phyloP scores from a whole-genome alignment of 2,329 filamentous ascomycete species.

The Ascochyta pisi region DNA sequence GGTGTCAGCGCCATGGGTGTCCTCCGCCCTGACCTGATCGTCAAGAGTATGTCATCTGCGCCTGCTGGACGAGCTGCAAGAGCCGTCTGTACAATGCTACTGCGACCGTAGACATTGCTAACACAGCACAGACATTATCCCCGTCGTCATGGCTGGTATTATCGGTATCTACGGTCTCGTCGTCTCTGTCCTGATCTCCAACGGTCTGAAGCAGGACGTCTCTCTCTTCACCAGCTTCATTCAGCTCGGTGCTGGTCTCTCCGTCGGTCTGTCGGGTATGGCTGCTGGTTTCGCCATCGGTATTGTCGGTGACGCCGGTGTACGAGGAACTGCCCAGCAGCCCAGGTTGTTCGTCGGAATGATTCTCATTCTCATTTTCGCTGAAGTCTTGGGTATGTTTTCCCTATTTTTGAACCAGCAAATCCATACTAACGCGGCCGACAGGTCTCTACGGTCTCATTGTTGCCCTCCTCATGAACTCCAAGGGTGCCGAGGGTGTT shows the following conservation, averaged over 20 bases:
- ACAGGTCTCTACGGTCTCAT: constrained; percentile 98
- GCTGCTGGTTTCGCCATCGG: constrained; percentile 82
- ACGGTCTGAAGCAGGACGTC: constrained; percentile 56
- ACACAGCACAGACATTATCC: constrained; percentile 81
- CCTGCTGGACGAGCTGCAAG: not conserved
- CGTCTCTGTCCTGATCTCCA: constrained; percentile 62
- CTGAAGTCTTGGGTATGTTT: constrained; percentile 90
- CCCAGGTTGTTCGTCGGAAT: constrained; percentile 92
- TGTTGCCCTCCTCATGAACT: constrained; percentile 99
- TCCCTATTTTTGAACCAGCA: not conserved
- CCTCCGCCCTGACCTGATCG: constrained; percentile 94
- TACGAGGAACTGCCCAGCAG: constrained; percentile 84
- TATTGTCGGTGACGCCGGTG: constrained; percentile 78
- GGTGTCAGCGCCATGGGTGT: constrained; percentile 99
- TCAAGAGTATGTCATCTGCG: constrained; percentile 83
- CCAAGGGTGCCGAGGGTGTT: constrained; percentile 64
- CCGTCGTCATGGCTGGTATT: constrained; percentile 99
- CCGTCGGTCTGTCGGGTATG: constrained; percentile 81
- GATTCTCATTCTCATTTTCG: constrained; percentile 99
- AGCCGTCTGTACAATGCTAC: not conserved
- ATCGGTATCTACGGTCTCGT: constrained; percentile 86
- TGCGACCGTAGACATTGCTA: constrained; percentile 6
- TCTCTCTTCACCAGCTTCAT: constrained; percentile 61
- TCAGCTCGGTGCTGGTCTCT: constrained; percentile 60
- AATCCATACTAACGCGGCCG: not conserved